Percentiles rank a stretch among this genome's conserved stretches.
Conservation (phyloP, 192 early-diverging fungal genomes). For the Linnemannia hyalina region DNA sequence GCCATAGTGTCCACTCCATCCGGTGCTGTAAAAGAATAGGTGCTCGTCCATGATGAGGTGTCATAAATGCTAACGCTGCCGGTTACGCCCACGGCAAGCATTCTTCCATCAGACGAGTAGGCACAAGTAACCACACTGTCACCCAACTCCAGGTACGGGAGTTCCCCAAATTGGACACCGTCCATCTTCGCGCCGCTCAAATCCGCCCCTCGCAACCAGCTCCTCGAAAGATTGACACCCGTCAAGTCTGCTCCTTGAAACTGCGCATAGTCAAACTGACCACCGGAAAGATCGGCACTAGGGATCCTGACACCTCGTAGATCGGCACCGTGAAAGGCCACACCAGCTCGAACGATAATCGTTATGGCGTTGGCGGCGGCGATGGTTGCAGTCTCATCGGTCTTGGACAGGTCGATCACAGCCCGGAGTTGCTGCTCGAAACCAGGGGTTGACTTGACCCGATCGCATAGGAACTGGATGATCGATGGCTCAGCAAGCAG, state of each 20-base stretch:
- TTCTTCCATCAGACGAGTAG: constrained; percentile 12
- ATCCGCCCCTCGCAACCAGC: constrained; percentile 5
- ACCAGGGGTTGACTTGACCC: neutral
- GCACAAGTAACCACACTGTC: neutral
- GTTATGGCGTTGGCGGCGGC: neutral
- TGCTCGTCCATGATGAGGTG: neutral
- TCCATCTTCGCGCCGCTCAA: neutral
- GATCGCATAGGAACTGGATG: neutral
- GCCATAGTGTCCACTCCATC: neutral
- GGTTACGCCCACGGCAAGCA: neutral
- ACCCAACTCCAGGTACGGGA: neutral
- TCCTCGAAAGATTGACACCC: neutral
- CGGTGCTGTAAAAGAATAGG: neutral
- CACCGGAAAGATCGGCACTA: neutral
- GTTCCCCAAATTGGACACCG: constrained; percentile 1
- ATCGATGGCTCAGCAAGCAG: neutral
- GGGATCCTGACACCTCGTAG: neutral
- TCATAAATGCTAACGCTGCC: neutral
- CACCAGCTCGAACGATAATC: neutral
- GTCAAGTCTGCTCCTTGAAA: constrained; percentile 17
- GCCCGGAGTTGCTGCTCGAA: neutral
- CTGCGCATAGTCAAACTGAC: neutral
- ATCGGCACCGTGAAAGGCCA: neutral
- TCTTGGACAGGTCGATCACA: neutral
- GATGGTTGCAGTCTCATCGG: neutral